Evolutionary conservation across 352 stramenopile species (phyloP), one percentile per base, ranked within the genome.

Genomic region (Plasmopara halstedii): DNA sequence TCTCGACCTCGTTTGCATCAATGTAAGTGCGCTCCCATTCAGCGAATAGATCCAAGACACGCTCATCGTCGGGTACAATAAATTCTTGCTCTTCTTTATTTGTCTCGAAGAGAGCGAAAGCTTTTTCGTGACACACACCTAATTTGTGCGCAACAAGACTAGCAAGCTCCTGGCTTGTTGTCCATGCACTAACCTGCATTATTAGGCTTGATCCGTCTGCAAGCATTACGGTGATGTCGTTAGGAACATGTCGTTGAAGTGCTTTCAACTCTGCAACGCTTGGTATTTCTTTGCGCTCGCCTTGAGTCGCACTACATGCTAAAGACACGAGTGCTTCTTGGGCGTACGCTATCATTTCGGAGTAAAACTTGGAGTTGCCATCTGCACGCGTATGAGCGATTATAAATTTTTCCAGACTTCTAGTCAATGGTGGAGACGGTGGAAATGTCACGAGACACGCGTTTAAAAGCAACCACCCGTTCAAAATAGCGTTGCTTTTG

Each of bases 381-480:
- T 33, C 23, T 39, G 48, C 36, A 10, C 48, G 50, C 17, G 75
- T 52, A 29, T 84, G 63, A 19, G 65, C 33, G 10, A 44, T 62
- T 31, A 77, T 71, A 48, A 86, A 85, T 4, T 53, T 58, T 29
- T 81, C 64, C 20, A 91, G 61, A 33, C 67, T 72, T 31, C 69
- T 59, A n/a, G 68, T 50, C 2, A 90, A 59, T 19, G 48, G 54
- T 5, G 38, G 27, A 7, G 63, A 80, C 11, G 76, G 73, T 21
- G 75, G 64, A 33, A 88, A 88, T 18, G 60, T 84, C 29, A 80
- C 72, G 18, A 85, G 46, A 45, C 67, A 83, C 17, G 77, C 64
- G 11, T 70, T 72, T 19, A 92, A 48, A 8, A 92, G 64, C 47
- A 88, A 49, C 77, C 77, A 92, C 3, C 75, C 80, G 36, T 80